These are phyloP conservation scores for Venturia carpophila DNA, from an alignment of 2,329 filamentous ascomycete species.

Conservation along the genomic window DNA sequence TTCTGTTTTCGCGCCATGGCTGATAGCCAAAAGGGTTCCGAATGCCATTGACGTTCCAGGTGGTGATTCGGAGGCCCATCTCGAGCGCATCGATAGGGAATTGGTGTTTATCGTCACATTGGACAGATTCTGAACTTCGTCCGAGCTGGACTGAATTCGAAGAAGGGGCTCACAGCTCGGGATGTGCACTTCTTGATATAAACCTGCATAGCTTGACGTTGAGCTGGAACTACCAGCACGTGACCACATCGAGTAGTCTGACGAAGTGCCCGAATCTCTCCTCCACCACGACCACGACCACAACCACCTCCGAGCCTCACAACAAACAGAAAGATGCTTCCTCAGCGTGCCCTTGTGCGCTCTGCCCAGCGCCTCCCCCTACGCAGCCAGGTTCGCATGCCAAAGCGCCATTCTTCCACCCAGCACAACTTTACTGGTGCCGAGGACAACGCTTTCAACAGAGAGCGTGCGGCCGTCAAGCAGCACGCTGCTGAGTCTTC, in stretches of 20 bases:
- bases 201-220: background rate
- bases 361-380: slow-evolving; percentile 11
- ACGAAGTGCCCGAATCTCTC: background rate
- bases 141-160: background rate
- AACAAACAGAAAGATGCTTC: slow-evolving; percentile 48
- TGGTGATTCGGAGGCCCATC: slow-evolving; percentile 71
- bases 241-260: background rate
- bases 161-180: background rate
- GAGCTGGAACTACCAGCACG: background rate
- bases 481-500: slow-evolving; percentile 78
- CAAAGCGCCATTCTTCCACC: slow-evolving; percentile 66
- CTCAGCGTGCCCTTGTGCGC: slow-evolving; percentile 55
- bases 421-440: slow-evolving; percentile 49
- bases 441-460: slow-evolving; percentile 85
- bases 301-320: background rate
- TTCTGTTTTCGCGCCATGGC: slow-evolving; percentile 42
- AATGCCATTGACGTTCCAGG: slow-evolving; percentile 48
- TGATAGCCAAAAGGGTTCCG: slow-evolving; percentile 47
- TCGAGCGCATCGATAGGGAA: slow-evolving; percentile 24
- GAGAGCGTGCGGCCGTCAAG: slow-evolving; percentile 83
- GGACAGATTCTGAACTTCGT: slow-evolving; percentile 4
- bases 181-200: background rate
- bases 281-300: background rate
- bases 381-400: slow-evolving; percentile 40
- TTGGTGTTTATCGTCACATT: slow-evolving; percentile 10